Evolutionary conservation across 495 filamentous ascomycete genomes (phyloP), one percentile per base, ranked within the genome.

Genomic region (Baudoinia panamericana): DNA sequence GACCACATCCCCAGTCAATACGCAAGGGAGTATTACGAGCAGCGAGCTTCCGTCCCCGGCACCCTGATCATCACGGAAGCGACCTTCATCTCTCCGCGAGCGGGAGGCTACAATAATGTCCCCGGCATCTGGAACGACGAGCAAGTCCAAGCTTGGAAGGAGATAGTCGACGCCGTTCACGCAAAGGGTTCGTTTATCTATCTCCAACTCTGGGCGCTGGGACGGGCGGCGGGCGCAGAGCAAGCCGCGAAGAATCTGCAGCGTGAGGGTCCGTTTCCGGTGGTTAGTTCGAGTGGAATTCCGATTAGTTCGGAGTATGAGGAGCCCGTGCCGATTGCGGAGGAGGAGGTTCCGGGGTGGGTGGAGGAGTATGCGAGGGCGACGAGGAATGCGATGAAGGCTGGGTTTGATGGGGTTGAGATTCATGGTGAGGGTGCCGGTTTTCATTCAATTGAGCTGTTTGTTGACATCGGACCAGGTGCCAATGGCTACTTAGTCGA

Each of bases 381-480:
- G 13, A 73, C 80, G 1, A 59, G 64, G 45, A 76, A 74, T 39
- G 76, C 78, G 3, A 60, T 84, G 9, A 63, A 59, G 7, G 81
- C 80, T 3, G 81, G 80, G 9, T 86, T 84, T 41, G 81, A 84
- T 51, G 79, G 76, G 22, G 77, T 86, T 4, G 81, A 86, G 59
- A 63, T 84, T 44, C 79, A 84, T 52, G 45, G 41, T 44, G 27
- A 23, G 13, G 9, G 21, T 34, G 6, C 31, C 5, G 30, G 30
- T 5, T 18, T 12, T 16, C 3, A 3, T 5, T 8, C 16, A 3
- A 9, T 18, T 29, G 5, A 10, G n/a, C 6, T 28, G 19, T 12
- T 28, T 24, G 21, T 24, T 30, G 29, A 30, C 20, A 10, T 37
- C 8, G 12, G 10, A 4, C 4, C 18, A 43, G 41, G 41, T 39